A percentile compares a stretch with the other conserved stretches of the same genome.
These are phyloP conservation scores for Byssothecium circinans DNA, from an alignment of 2,329 filamentous ascomycete genomes.

Conservation along the genomic window DNA sequence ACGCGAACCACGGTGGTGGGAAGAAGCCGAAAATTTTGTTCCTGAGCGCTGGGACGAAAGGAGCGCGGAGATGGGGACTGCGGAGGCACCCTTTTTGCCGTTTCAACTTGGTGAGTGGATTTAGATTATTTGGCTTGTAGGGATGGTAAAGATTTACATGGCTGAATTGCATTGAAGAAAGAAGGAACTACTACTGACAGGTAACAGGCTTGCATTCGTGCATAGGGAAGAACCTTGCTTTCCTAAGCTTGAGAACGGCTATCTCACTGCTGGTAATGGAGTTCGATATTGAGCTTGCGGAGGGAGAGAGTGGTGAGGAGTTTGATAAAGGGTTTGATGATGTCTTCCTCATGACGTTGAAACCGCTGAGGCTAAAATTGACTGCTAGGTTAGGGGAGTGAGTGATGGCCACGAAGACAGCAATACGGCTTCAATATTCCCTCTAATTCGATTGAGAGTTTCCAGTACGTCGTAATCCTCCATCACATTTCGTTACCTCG, in stretches of 20 bases:
- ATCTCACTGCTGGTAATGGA: slow-evolving; percentile 2
- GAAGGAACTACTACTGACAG: neutral
- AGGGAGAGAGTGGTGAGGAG: slow-evolving; percentile 17
- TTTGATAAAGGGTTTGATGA: slow-evolving; percentile 23
- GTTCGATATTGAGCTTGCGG: slow-evolving; percentile 13
- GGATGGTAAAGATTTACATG: too few species aligned
- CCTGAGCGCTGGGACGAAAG: slow-evolving; percentile 12
- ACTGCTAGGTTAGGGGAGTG: slow-evolving; percentile 1
- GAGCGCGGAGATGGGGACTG: slow-evolving; percentile 10
- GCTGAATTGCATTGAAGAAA: too few species aligned
- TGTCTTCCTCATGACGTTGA: slow-evolving; percentile 23
- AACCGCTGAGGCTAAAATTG: slow-evolving; percentile 26
- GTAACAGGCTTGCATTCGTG: slow-evolving; percentile 8
- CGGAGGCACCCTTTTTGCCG: slow-evolving; percentile 3
- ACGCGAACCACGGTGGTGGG: slow-evolving; percentile 6
- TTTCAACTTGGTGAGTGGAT: slow-evolving; percentile 5
- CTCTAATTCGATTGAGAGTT: too few species aligned
- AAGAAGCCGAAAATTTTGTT: slow-evolving; percentile 5
- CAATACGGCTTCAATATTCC: too few species aligned
- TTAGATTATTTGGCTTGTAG: too few species aligned
- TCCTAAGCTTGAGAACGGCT: slow-evolving; percentile 7
- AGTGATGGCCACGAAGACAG: neutral
- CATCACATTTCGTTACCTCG: neutral
- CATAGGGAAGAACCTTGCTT: slow-evolving; percentile 12
- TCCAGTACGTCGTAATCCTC: too few species aligned